These are phyloP conservation scores for Lotmaria passim DNA, from an alignment of 208 protist genomes.

Conservation along the genomic window DNA sequence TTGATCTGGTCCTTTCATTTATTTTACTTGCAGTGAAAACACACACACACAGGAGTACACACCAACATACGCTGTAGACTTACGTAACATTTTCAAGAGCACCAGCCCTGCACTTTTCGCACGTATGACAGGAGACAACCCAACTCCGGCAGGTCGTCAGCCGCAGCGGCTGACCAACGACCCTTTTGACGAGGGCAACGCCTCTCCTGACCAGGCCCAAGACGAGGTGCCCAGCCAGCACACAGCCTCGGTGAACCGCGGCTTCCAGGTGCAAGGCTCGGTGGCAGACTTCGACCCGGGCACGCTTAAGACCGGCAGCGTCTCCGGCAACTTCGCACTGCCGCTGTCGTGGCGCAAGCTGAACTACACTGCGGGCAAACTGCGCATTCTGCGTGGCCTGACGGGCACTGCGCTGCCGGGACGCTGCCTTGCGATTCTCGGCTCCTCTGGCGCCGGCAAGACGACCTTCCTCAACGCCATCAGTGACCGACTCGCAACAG, in stretches of 20 bases:
- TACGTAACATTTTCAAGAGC: no score
- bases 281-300: conserved; percentile 51
- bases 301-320: conserved; percentile 34
- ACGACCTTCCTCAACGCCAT: conserved; percentile 90
- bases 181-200: conserved; percentile 2
- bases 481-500: conserved; percentile 60
- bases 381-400: conserved; percentile 65
- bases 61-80: no score
- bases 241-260: conserved; percentile 17
- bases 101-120: neutral
- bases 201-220: no score
- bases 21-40: no score
- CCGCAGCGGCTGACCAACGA: conserved; percentile 2
- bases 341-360: conserved; percentile 82
- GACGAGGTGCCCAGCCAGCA: neutral
- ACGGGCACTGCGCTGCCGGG: conserved; percentile 76
- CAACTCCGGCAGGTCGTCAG: neutral
- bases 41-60: no score
- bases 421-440: conserved; percentile 84
- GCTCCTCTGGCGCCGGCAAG: conserved; percentile 85
- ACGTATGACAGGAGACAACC: neutral
- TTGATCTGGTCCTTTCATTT: no score
- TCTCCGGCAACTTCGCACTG: conserved; percentile 46
- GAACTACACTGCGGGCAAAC: conserved; percentile 53
- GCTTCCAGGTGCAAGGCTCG: conserved; percentile 49